phyloP scores from a whole-genome alignment of 768 basidiomycete species.

The Calocera viscosa region DNA sequence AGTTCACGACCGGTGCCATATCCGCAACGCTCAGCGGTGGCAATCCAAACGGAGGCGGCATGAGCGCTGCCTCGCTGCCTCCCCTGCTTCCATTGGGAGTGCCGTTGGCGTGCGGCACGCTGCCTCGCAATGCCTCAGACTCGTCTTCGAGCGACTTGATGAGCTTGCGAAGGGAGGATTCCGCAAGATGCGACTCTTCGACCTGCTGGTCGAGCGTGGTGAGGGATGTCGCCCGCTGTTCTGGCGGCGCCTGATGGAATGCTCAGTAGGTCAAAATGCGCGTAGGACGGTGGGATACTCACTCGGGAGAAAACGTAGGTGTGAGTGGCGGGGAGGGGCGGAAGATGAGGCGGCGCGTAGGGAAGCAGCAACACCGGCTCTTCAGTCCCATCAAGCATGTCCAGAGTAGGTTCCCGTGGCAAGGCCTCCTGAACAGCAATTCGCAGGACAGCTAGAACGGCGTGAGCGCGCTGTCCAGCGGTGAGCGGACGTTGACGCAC shows the following conservation, averaged over 20 bases:
- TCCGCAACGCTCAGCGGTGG: background rate
- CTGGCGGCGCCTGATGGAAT: background rate
- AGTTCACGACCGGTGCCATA: constrained; percentile 2
- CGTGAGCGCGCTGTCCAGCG: background rate
- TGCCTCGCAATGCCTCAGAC: background rate
- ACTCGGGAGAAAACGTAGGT: background rate
- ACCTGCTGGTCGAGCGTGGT: constrained; percentile 1
- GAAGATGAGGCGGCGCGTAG: background rate
- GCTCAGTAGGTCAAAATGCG: background rate
- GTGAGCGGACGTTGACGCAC: background rate
- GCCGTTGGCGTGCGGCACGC: background rate
- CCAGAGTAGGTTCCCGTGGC: background rate
- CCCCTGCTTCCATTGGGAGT: background rate
- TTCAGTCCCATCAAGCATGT: background rate
- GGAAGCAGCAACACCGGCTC: background rate
- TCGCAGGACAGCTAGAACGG: background rate
- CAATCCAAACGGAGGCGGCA: background rate
- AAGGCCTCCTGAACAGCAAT: background rate
- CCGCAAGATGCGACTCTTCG: constrained; percentile 1
- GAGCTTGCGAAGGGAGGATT: constrained; percentile 1
- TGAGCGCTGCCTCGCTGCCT: background rate
- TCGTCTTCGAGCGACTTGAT: constrained; percentile 4
- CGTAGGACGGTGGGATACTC: background rate
- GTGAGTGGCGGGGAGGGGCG: background rate
- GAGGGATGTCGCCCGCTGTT: background rate